phyloP scores from a whole-genome alignment of 345 rosid genomes.

The Euphorbia peplus region DNA sequence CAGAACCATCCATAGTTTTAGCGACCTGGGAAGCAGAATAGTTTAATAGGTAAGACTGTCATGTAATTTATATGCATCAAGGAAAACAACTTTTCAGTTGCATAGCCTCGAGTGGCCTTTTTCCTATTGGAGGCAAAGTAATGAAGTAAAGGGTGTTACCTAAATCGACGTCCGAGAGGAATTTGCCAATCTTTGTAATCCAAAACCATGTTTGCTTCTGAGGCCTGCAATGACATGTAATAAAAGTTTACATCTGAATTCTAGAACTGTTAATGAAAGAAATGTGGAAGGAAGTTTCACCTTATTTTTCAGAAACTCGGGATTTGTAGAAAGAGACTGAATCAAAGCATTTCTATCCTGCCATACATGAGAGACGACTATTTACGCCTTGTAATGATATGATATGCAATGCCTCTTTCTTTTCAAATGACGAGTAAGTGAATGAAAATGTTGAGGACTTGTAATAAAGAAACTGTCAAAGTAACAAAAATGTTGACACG shows the following conservation, averaged over 20 bases:
- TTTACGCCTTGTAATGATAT: too few species aligned
- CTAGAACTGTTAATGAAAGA: too few species aligned
- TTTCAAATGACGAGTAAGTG: too few species aligned
- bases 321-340: conserved; percentile 87
- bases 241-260: not conserved
- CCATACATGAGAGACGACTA: conserved; percentile 3
- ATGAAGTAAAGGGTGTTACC: conserved; percentile 44
- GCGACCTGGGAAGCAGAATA: conserved; percentile 43
- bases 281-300: conserved; percentile 32
- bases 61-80: not conserved
- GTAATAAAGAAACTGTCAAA: not conserved
- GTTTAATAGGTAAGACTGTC: not conserved
- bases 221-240: conserved; percentile 46
- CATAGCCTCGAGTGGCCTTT: conserved; percentile 1
- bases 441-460: not conserved
- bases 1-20: conserved; percentile 92
- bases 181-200: conserved; percentile 98
- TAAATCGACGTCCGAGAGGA: conserved; percentile 93
- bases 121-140: conserved; percentile 11
- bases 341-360: conserved; percentile 75
- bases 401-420: too few species aligned
- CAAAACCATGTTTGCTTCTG: conserved; percentile 75
- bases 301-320: conserved; percentile 82
- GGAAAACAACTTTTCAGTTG: not conserved
- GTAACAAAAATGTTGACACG: not conserved